Conservation (phyloP, 345 rosid species). For the Populus simonii region DNA sequence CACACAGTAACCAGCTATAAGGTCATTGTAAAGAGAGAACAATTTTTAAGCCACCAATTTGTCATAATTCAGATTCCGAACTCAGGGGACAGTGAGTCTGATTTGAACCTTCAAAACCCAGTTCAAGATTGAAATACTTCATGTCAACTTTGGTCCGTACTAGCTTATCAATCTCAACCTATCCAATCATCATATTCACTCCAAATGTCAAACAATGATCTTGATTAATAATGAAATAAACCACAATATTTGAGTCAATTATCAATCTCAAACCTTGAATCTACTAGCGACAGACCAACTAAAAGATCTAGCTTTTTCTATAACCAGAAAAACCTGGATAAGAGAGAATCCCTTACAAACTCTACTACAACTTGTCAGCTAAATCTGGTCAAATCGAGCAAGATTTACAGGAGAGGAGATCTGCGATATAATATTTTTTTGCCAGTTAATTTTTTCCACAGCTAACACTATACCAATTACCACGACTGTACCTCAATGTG, state of each 20-base stretch:
- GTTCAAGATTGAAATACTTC: neutral
- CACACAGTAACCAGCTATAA: neutral
- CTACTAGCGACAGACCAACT: neutral
- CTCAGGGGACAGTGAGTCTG: neutral
- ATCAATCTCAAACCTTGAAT: neutral
- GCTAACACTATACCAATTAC: neutral
- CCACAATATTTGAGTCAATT: neutral
- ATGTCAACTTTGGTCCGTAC: neutral
- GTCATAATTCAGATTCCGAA: neutral
- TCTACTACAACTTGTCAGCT: neutral
- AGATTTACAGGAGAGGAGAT: neutral
- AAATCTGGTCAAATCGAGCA: neutral
- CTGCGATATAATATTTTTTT: neutral
- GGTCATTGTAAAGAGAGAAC: neutral
- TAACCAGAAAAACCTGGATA: neutral
- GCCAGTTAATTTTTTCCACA: neutral
- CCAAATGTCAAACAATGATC: neutral
- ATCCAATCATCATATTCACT: neutral
- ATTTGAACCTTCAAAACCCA: neutral
- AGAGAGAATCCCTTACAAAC: neutral
- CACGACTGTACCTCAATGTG: neutral
- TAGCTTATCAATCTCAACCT: neutral
- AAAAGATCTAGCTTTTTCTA: neutral
- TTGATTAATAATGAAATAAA: conserved; percentile 3
- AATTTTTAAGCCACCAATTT: neutral